Conservation (phyloP, 2,329 filamentous ascomycete species). For the Uncinocarpus reesii region DNA sequence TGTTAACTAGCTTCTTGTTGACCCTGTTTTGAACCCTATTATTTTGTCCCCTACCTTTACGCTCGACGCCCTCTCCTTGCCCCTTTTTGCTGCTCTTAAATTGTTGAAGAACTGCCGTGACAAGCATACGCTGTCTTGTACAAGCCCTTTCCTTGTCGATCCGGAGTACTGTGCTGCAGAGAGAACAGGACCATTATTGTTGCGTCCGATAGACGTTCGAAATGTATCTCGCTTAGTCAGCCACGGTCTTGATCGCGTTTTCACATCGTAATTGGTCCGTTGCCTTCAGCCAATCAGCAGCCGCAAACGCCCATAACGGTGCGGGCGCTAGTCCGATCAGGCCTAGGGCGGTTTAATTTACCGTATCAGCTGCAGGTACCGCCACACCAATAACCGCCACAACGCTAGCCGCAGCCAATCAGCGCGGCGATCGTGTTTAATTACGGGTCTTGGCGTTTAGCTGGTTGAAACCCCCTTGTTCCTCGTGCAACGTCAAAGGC, state of each 20-base stretch:
- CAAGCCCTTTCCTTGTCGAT: background rate
- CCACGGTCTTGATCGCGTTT: no score
- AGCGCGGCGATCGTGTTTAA: constrained; percentile 5
- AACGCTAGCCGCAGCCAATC: background rate
- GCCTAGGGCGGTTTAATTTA: background rate
- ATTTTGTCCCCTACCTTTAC: background rate
- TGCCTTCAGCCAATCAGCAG: constrained; percentile 3
- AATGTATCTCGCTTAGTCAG: background rate
- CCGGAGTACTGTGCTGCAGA: background rate
- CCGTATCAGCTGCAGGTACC: constrained; percentile 10
- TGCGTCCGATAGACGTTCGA: background rate
- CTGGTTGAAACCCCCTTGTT: no score
- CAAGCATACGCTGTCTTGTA: background rate
- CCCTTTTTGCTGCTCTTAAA: background rate
- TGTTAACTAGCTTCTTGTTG: background rate
- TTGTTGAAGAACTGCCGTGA: background rate
- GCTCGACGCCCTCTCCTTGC: background rate
- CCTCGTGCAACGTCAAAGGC: constrained; percentile 8
- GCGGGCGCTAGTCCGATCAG: background rate
- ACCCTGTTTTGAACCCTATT: background rate
- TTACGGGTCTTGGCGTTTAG: constrained; percentile 11
- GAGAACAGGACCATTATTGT: background rate
- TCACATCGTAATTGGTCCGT: background rate
- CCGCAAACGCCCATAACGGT: background rate
- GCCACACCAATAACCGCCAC: background rate